phyloP scores from a whole-genome alignment of 768 basidiomycete species.

The Rhodotorula sphaerocarpa region DNA sequence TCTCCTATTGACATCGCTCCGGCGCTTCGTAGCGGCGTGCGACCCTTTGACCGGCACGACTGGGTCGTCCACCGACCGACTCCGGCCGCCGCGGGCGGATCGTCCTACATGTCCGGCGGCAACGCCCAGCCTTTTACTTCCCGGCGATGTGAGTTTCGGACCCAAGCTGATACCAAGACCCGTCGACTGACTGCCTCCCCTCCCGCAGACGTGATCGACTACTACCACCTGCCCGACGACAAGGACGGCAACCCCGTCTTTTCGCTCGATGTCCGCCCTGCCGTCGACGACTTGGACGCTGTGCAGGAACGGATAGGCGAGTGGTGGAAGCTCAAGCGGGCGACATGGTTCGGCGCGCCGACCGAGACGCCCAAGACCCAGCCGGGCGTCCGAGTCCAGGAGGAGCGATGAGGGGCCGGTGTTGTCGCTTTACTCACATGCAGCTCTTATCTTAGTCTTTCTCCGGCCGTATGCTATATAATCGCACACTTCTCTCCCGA shows the following conservation, averaged over 20 bases:
- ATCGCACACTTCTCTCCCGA: too few relatives aligned
- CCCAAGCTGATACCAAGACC: slow-evolving; percentile 47
- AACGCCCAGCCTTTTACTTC: slow-evolving; percentile 18
- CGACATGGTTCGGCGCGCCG: slow-evolving; percentile 11
- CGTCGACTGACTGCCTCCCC: slow-evolving; percentile 50
- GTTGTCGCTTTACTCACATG: background rate
- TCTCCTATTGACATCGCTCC: too few relatives aligned
- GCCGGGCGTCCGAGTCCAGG: slow-evolving; percentile 29
- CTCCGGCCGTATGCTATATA: too few relatives aligned
- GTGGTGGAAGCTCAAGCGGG: slow-evolving; percentile 38
- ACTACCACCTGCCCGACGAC: slow-evolving; percentile 86
- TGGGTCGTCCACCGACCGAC: slow-evolving; percentile 80
- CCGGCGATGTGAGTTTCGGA: slow-evolving; percentile 27
- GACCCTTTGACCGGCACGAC: slow-evolving; percentile 96
- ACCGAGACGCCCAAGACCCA: background rate
- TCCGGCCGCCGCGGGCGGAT: slow-evolving; percentile 49
- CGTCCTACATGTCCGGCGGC: slow-evolving; percentile 27
- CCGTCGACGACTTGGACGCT: slow-evolving; percentile 73
- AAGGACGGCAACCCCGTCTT: slow-evolving; percentile 89
- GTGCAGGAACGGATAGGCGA: slow-evolving; percentile 59
- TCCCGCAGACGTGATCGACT: slow-evolving; percentile 73
- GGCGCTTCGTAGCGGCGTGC: slow-evolving; percentile 63
- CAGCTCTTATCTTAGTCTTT: background rate
- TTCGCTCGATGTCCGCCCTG: slow-evolving; percentile 88
- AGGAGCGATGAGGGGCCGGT: slow-evolving; percentile 9